Conservation (phyloP, 148 eudicot genomes). For the Persicaria tinctoria region DNA sequence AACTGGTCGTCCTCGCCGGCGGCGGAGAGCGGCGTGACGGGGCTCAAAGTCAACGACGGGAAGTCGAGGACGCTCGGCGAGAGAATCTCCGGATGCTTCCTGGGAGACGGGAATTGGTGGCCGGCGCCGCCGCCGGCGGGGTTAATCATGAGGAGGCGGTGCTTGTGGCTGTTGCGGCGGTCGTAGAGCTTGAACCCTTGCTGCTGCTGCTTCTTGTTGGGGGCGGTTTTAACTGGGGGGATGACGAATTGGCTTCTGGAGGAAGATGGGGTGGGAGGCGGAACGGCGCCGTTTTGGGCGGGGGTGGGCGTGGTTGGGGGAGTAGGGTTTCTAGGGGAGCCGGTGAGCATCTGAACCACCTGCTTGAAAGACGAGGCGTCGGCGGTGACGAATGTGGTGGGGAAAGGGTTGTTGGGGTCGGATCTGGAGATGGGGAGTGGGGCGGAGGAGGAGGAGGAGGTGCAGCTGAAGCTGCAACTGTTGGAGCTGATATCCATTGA, state of each 20-base stretch:
- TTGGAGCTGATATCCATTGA: background rate
- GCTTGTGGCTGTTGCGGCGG: constrained; percentile 53
- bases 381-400: constrained; percentile 85
- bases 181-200: constrained; percentile 73
- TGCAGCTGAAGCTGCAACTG: background rate
- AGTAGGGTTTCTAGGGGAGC: constrained; percentile 29
- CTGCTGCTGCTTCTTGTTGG: constrained; percentile 27
- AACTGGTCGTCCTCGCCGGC: constrained; percentile 27
- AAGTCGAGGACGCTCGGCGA: constrained; percentile 77
- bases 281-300: constrained; percentile 15
- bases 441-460: background rate
- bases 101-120: background rate
- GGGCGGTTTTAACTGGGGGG: constrained; percentile 48
- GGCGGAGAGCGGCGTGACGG: constrained; percentile 56
- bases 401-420: constrained; percentile 52
- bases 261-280: background rate
- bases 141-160: constrained; percentile 48
- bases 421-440: constrained; percentile 43
- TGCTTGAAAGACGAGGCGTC: constrained; percentile 73
- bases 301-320: constrained; percentile 6
- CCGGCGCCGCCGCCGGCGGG: constrained; percentile 14
- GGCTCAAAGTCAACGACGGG: constrained; percentile 68
- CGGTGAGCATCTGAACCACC: constrained; percentile 88
- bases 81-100: constrained; percentile 18
- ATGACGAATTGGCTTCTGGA: constrained; percentile 17